phyloP scores from a whole-genome alignment of 2,329 filamentous ascomycete species.

The Macrophomina phaseolina region DNA sequence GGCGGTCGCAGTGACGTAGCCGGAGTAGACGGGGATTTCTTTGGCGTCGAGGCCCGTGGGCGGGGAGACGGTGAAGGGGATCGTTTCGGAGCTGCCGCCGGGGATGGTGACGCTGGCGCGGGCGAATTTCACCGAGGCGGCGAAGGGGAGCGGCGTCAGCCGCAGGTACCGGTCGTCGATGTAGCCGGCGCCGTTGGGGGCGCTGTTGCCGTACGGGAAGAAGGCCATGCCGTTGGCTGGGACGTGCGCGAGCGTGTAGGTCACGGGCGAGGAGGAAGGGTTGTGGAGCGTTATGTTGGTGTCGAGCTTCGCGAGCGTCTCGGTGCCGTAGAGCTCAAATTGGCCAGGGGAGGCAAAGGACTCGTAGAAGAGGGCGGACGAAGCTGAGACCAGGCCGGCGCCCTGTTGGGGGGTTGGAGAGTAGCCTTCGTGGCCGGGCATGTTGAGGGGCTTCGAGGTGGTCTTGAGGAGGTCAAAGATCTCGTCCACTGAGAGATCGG shows the following conservation, averaged over 20 bases:
- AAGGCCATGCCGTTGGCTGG: conserved; percentile 34
- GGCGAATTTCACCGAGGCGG: conserved; percentile 27
- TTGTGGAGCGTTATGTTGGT: conserved; percentile 35
- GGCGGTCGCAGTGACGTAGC: conserved; percentile 31
- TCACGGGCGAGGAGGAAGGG: conserved; percentile 27
- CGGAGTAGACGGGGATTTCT: conserved; percentile 35
- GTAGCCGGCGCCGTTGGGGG: conserved; percentile 24
- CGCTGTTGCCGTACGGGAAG: conserved; percentile 8
- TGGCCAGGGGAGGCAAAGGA: conserved; percentile 31
- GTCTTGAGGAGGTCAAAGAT: conserved; percentile 31
- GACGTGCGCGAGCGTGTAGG: conserved; percentile 30
- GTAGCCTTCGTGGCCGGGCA: conserved; percentile 26
- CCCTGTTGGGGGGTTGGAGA: conserved; percentile 35
- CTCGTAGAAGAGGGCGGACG: conserved; percentile 31
- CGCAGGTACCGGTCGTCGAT: conserved; percentile 29
- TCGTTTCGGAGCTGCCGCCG: conserved; percentile 29
- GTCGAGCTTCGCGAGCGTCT: conserved; percentile 34
- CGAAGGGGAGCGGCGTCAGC: conserved; percentile 15
- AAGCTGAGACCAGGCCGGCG: conserved; percentile 33
- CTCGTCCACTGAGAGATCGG: conserved; percentile 27
- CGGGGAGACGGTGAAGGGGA: conserved; percentile 33
- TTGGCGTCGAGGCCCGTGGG: conserved; percentile 33
- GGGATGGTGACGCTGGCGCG: conserved; percentile 34
- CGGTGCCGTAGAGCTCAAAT: conserved; percentile 34
- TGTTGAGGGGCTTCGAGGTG: conserved; percentile 32